Conservation (phyloP, 2,329 filamentous ascomycete genomes). For the Colletotrichum chrysophilum region DNA sequence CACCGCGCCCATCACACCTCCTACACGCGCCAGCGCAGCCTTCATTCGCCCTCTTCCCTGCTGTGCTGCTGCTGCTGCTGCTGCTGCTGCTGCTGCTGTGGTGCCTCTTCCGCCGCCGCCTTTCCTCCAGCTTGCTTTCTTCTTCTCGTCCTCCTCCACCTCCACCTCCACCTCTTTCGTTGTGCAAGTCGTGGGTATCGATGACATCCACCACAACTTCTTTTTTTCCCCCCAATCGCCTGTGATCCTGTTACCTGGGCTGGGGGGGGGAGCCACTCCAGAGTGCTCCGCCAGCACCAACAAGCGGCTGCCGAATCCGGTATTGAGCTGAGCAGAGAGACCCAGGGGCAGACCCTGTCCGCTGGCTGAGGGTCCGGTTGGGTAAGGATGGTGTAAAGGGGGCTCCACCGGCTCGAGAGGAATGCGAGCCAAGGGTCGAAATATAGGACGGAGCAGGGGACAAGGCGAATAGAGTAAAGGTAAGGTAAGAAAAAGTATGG, state of each 20-base stretch:
- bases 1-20: neutral
- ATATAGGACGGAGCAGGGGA: neutral
- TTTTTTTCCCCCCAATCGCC: neutral
- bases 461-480: neutral
- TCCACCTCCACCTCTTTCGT: neutral
- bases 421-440: neutral
- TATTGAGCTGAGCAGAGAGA: constrained; percentile 6
- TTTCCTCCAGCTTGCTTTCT: neutral
- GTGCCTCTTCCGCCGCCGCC: neutral
- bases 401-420: neutral
- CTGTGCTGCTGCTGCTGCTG: neutral
- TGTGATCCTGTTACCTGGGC: neutral
- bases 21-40: neutral
- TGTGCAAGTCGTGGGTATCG: neutral
- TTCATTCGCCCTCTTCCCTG: neutral
- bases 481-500: neutral
- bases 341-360: neutral
- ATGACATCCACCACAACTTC: neutral
- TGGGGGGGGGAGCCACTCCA: neutral
- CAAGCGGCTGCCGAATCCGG: constrained; percentile 2
- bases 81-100: neutral
- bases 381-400: neutral
- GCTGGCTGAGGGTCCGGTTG: neutral
- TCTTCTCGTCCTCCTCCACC: neutral
- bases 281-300: constrained; percentile 5